Evolutionary conservation across 2,329 filamentous ascomycete species (phyloP), one percentile per base, ranked within the genome.

Genomic region (Helotiales sp.): DNA sequence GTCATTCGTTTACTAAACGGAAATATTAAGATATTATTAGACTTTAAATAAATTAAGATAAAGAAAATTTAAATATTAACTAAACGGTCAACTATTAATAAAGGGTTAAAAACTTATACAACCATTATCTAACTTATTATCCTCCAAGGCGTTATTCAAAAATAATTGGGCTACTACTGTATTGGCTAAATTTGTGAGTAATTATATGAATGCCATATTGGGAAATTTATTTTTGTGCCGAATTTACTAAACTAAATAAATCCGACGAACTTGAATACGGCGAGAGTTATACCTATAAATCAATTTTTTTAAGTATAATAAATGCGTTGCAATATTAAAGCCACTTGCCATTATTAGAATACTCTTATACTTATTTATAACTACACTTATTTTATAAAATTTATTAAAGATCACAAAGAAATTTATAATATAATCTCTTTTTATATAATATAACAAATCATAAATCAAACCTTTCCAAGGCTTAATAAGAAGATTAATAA

Each of bases 401-500:
- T 66, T 57, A 65, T 60, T 70, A 24, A 72, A 69, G 30, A 70
- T 40, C 6, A 68, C 68, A 5, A 28, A 69, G 4, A 75, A 47
- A n/a, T 65, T 57, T 34, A 65, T 28, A 45, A 55, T 64, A 26
- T 50, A 20, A 30, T 22, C 6, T 62, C n/a, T 17, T 34, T 54
- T 34, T 24, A 50, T 54, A 45, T 59, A 62, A 1, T 68, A 47
- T 1, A 69, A 63, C 5, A 54, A 54, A 30, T 64, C 66, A 74
- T 6, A 75, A 62, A 67, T 71, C 64, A 26, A 65, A 15, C 69
- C 59, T 58, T 43, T 58, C 15, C 55, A 54, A 69, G 69, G 69
- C 61, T 79, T 52, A 0, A 79, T 72, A 4, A 80, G 67, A 34
- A 80, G 71, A 30, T 80, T 72, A 28, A 80, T 59, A 13, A 62